Base-by-base conservation (phyloP, 176 grass and related monocot genomes). In the Puya raimondii region DNA sequence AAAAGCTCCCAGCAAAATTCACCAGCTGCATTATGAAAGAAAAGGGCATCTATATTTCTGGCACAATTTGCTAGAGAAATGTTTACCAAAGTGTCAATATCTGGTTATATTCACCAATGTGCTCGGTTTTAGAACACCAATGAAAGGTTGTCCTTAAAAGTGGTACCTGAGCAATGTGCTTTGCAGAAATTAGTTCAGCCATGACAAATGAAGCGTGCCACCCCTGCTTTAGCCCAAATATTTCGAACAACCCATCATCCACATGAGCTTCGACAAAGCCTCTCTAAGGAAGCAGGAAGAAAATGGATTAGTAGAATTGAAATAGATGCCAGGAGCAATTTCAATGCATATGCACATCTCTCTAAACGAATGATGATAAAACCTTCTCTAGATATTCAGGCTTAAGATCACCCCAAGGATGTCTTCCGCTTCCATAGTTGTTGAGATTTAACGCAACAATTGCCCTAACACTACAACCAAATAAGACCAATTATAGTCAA, bases 151-250 rank as follows among this genome's bases (percentile, higher is more conserved):
- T 10, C 53, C 16, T 4, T 22, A 25, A 49, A 17, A 71, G 15
- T 71, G 73, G 49, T 87, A 93, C 94, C 90, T 99, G 94, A 77
- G 89, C 86, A 64, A 99, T 88, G 65, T 99, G 94, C 59, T 88
- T 88, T 68, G 94, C 94, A 83, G 86, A 92, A 69, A 99, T 99
- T 71, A 99, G 73, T 61, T 99, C 82, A 65, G 87, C 67, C 94
- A 99, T 86, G 64, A 99, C 94, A 66, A 99, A 84, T 56, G 94
- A 93, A 65, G 94, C 94, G 78, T 99, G 94, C 94, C 94, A 99
- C 16, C 94, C 94, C 88, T 99, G 79, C 53, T 99, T 99, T 52
- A 99, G 72, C 53, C 94, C 94, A 81, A 99, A 99, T 80, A 99
- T 93, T 87, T 99, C 94, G 72, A 99, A 65, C 75, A 99, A 81